Percentiles rank a stretch among this genome's conserved stretches.
These are phyloP conservation scores for Hyphopichia khmerensis DNA, from an alignment of 1,139 yeast species.

Conservation along the genomic window DNA sequence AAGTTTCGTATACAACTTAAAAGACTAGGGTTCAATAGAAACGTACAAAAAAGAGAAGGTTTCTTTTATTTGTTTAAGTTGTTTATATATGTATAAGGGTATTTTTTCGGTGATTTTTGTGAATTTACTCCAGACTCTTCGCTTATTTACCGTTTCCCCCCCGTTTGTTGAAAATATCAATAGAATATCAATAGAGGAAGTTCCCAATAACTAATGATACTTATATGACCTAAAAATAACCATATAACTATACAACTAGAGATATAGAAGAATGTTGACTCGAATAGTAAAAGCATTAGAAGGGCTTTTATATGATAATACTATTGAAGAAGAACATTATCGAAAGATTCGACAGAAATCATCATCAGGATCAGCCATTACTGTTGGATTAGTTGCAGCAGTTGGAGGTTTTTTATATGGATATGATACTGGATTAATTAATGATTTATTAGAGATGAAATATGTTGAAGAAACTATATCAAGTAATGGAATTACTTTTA, in stretches of 20 bases:
- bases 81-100: no score
- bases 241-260: no score
- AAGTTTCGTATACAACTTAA: no score
- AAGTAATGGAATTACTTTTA: conserved; percentile 42
- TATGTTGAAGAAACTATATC: conserved; percentile 59
- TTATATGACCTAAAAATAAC: neutral
- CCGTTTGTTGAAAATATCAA: no score
- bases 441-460: conserved; percentile 68
- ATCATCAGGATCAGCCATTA: conserved; percentile 58
- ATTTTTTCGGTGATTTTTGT: no score
- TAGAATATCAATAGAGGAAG: no score
- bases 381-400: conserved; percentile 74
- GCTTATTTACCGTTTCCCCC: no score
- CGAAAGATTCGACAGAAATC: conserved; percentile 45
- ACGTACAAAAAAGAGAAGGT: no score
- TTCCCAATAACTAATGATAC: no score
- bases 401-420: conserved; percentile 83
- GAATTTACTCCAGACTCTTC: no score
- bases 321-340: conserved; percentile 40
- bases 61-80: no score
- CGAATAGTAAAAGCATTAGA: conserved; percentile 15
- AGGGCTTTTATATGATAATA: conserved; percentile 34
- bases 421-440: conserved; percentile 79
- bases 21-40: no score
- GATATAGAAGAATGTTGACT: neutral